Base-by-base conservation (phyloP, 352 stramenopile genomes). In the Phytophthora ohioensis region DNA sequence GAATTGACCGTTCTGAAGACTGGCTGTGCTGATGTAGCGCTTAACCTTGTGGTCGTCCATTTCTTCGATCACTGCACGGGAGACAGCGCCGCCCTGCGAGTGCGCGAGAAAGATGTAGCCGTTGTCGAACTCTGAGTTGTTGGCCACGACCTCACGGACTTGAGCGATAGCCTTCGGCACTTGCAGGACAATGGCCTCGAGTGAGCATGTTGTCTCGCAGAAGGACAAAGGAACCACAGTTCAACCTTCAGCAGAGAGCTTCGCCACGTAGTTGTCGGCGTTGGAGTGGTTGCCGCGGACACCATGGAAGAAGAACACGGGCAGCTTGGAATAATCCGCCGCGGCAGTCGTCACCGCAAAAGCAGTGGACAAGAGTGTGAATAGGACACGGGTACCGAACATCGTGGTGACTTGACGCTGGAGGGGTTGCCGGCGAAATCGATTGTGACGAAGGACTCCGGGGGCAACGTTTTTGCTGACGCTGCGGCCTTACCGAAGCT, bases 1-100 rank as follows among this genome's bases (percentile, higher is more conserved):
- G 45, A 87, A 85, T 43, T 79, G 68, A 34, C 77, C 80, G 64
- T 85, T 84, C 35, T 84, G 75, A 0, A 70, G 60, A 5, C 74
- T 75, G 0, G 74, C 79, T 5, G 76, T 60, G 41, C 68, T 83
- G 57, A 87, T 75, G 53, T 79, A 74, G 32, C 60, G 71, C 21
- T 74, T 67, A 7, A 75, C 73, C n/a, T 81, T 75, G 68, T 88
- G 80, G 49, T 85, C 75, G 41, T 88, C 75, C 80, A 82, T 82
- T 15, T 77, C 62, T 63, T 88, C 80, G 39, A 85, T 67, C 30
- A 88, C 78, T 5, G 64, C 71, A 5, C 80, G 75, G 4, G 70
- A 65, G 3, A 88, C 47, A 1, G 73, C 31, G 0, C 75, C 80
- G 7, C 79, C 79, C 5, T 77, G 68, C 5, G 76, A 84, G 51